Evolutionary conservation across 257 asterid genomes (phyloP).

Genomic region (Plantago elongata): DNA sequence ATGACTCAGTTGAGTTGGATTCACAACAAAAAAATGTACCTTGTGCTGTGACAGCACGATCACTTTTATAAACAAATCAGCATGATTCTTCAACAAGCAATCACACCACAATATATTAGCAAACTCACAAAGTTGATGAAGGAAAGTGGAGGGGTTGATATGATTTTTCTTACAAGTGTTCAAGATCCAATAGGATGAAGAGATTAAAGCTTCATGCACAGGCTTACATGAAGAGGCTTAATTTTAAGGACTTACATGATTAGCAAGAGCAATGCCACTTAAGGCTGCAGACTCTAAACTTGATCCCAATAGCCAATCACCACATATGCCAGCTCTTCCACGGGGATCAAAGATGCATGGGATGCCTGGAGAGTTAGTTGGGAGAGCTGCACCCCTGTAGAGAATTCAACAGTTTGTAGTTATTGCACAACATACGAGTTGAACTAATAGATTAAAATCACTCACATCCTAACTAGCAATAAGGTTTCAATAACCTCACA

Average conservation of each 20-base stretch:
- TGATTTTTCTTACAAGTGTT: no score
- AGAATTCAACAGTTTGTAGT: conserved; percentile 14
- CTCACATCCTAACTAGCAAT: no score
- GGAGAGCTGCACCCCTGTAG: conserved; percentile 98
- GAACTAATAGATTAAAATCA: no score
- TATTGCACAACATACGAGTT: conserved; percentile 7
- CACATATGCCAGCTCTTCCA: conserved; percentile 97
- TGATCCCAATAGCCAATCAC: conserved; percentile 95
- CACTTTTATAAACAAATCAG: no score
- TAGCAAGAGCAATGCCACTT: conserved; percentile 94
- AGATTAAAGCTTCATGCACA: no score
- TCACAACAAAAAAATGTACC: not conserved
- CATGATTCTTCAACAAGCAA: no score
- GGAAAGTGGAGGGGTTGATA: no score
- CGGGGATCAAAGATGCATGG: conserved; percentile 92
- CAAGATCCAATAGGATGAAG: no score
- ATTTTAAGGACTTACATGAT: conserved; percentile 49
- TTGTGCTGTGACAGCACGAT: no score
- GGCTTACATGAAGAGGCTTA: not conserved
- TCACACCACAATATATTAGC: no score
- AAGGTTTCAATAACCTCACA: no score
- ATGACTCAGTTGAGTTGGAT: conserved; percentile 5
- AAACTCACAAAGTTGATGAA: no score
- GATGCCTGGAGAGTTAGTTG: conserved; percentile 70
- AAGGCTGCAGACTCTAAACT: conserved; percentile 88